These are phyloP conservation scores for Lodderomyces theae DNA, from an alignment of 1,139 yeast species.

Conservation along the genomic window DNA sequence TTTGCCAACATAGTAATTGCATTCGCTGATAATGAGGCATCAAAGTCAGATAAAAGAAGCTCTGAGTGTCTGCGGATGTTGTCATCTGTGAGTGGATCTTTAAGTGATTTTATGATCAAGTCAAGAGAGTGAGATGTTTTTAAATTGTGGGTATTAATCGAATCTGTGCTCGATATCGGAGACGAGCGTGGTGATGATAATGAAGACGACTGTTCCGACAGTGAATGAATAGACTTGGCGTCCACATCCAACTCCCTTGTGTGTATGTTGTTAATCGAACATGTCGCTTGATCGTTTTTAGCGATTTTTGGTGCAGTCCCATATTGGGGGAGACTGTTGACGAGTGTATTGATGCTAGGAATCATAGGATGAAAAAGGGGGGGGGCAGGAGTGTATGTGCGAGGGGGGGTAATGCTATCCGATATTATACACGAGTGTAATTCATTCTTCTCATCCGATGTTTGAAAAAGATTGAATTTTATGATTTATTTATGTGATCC, in stretches of 20 bases:
- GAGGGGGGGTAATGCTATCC: no score
- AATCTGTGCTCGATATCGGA: constrained; percentile 4
- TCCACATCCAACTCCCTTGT: background rate
- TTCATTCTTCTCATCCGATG: background rate
- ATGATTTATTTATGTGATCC: background rate
- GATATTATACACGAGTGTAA: no score
- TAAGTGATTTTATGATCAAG: constrained; percentile 14
- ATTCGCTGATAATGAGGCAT: constrained; percentile 28
- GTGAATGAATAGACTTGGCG: background rate
- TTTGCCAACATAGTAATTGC: constrained; percentile 50
- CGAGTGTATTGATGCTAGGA: background rate
- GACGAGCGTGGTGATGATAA: constrained; percentile 6
- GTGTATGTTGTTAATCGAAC: background rate
- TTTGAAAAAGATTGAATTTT: background rate
- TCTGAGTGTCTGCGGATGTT: constrained; percentile 18
- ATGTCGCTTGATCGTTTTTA: background rate
- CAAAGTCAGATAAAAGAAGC: constrained; percentile 21
- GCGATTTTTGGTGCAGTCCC: background rate
- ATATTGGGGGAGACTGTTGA: background rate
- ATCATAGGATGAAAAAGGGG: background rate
- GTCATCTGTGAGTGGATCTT: constrained; percentile 12
- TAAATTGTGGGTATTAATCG: background rate
- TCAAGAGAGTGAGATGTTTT: constrained; percentile 9
- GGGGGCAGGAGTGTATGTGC: background rate
- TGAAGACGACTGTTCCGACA: constrained; percentile 1